phyloP scores from a whole-genome alignment of 495 filamentous ascomycete species.

The Neurospora sp. region DNA sequence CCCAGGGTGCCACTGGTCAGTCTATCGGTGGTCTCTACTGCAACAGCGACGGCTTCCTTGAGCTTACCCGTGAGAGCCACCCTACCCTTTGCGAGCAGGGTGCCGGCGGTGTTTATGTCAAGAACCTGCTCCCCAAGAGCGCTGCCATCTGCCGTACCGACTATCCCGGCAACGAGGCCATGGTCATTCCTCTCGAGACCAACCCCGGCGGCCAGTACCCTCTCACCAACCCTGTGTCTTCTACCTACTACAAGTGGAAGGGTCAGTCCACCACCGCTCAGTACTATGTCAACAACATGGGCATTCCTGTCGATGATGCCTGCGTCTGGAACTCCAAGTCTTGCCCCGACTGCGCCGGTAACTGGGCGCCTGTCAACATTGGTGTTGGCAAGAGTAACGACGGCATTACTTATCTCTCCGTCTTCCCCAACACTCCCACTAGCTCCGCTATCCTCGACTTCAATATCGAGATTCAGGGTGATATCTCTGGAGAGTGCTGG shows the following conservation, averaged over 20 bases:
- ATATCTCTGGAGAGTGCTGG: conserved; percentile 57
- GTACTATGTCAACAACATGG: conserved; percentile 90
- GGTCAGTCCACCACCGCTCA: conserved; percentile 73
- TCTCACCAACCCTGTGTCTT: conserved; percentile 64
- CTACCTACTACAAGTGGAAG: conserved; percentile 66
- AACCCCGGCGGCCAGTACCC: conserved; percentile 42
- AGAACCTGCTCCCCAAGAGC: conserved; percentile 56
- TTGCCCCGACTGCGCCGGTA: conserved; percentile 49
- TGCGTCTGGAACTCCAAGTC: conserved; percentile 64
- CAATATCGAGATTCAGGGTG: conserved; percentile 59
- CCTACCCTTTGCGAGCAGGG: conserved; percentile 68
- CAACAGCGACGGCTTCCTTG: conserved; percentile 61
- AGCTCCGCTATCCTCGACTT: conserved; percentile 57
- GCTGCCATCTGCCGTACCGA: conserved; percentile 89
- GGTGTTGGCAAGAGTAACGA: conserved; percentile 60
- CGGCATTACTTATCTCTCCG: conserved; percentile 67
- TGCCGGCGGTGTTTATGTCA: conserved; percentile 55
- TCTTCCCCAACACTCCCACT: conserved; percentile 58
- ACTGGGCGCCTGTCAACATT: conserved; percentile 84
- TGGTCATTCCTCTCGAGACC: conserved; percentile 66
- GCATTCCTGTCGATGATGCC: conserved; percentile 53
- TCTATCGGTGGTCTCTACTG: conserved; percentile 85
- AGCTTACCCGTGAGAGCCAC: conserved; percentile 58
- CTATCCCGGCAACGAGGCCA: conserved; percentile 82
- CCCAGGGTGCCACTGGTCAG: conserved; percentile 72